Base-by-base conservation (phyloP, 148 eudicot species). In the Oxyria digyna region DNA sequence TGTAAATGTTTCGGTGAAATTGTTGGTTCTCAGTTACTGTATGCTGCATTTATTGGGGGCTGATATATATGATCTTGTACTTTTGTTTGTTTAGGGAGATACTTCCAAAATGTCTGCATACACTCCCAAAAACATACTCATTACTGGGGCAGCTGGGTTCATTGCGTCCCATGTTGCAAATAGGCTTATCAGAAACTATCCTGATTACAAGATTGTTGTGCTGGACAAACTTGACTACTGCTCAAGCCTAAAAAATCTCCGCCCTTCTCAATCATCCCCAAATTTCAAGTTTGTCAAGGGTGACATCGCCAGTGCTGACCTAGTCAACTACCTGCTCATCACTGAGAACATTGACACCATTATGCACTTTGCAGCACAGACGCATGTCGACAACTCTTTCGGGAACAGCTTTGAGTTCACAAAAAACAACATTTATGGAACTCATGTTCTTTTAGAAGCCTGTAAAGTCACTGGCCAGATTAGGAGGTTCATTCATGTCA, bases 221-320 rank as follows among this genome's bases (percentile, higher is more conserved):
- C 87, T 86, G 33, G 90, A 86, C 77, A 86, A 86, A 54, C 90
- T 86, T 69, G 90, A 86, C 69, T 86, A 86, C 70, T 86, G 90
- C 67, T 86, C 90, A 35, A 83, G 71, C 75, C 80, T 86, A 48
- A 86, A 83, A 71, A 86, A 86, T 72, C 80, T 85, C 48, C 45
- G 64, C 18, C 90, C 90, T 68, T 86, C 87, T n/a, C 74, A 66
- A 42, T 81, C 82, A 1, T 81, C 87, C 54, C 83, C 83, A 11
- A 85, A 83, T 68, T 81, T 85, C 74, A 85, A 85, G 80, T 85
- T 86, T 73, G 90, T 86, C 11, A 81, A 80, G 81, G 90, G 90
- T 23, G 90, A 86, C 73, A 86, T 86, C 21, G 90, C 74, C 9
- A 86, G 90, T 55, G 85, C 85, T 46, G 88, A 85, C 73, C 88